Evolutionary conservation across 164 flowering plant genomes (phyloP).

Genomic region (Magnolia kwangsiensis): DNA sequence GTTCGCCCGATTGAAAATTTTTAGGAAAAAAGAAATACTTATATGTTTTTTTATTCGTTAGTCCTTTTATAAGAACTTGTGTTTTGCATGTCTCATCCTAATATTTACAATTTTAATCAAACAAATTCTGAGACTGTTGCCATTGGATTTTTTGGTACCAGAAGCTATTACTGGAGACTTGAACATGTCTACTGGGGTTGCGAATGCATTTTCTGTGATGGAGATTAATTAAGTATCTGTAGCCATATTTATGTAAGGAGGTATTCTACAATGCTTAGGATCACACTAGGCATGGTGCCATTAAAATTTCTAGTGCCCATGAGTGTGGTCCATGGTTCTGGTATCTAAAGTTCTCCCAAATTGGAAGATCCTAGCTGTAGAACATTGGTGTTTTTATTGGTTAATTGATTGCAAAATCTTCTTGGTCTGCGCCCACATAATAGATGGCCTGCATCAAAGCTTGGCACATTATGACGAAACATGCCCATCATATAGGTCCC

Average conservation of each 20-base stretch:
- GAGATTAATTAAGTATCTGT: background rate
- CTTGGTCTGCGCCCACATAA: too few relatives aligned
- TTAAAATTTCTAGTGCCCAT: too few relatives aligned
- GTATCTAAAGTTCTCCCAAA: too few relatives aligned
- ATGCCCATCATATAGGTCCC: too few relatives aligned
- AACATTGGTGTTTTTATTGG: too few relatives aligned
- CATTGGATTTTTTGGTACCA: background rate
- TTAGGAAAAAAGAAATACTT: slow-evolving; percentile 79
- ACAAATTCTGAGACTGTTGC: background rate
- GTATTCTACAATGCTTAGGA: background rate
- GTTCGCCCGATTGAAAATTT: slow-evolving; percentile 92
- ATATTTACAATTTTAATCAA: too few relatives aligned
- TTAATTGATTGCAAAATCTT: too few relatives aligned
- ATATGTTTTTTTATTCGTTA: slow-evolving; percentile 1
- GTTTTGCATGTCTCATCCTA: background rate
- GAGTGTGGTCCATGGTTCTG: too few relatives aligned
- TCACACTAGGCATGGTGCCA: background rate
- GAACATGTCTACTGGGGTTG: background rate
- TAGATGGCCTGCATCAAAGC: too few relatives aligned
- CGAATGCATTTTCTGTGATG: background rate
- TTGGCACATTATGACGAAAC: too few relatives aligned
- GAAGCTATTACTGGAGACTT: background rate
- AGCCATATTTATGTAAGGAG: background rate
- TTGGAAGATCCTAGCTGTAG: too few relatives aligned
- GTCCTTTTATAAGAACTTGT: background rate